Conservation (phyloP, 352 stramenopile genomes). For the Phytophthora sojae region DNA sequence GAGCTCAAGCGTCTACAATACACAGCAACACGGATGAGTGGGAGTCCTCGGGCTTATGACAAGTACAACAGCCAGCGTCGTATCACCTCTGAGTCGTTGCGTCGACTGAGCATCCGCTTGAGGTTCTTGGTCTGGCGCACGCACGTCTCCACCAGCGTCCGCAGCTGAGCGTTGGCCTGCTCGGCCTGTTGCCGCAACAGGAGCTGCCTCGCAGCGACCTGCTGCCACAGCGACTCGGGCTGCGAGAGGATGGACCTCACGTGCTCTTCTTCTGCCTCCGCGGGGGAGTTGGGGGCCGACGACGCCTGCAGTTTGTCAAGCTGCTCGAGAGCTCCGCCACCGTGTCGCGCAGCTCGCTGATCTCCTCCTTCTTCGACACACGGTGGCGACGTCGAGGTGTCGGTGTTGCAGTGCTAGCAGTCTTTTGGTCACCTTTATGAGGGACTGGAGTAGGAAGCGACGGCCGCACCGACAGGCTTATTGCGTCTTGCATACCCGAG, state of each 20-base stretch:
- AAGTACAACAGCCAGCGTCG: neutral
- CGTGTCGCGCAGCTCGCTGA: conserved; percentile 32
- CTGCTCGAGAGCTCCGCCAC: conserved; percentile 30
- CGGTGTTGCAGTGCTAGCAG: neutral
- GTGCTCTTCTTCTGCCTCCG: conserved; percentile 8
- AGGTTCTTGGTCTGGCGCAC: conserved; percentile 48
- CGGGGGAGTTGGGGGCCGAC: conserved; percentile 19
- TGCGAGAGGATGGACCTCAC: conserved; percentile 19
- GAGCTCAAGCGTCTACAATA: conserved; percentile 29
- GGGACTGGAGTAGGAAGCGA: neutral
- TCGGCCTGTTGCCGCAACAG: conserved; percentile 26
- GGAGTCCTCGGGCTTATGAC: neutral
- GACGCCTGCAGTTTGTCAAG: conserved; percentile 30
- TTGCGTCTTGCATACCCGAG: conserved; percentile 2
- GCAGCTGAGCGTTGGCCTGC: conserved; percentile 25
- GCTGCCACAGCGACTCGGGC: conserved; percentile 34
- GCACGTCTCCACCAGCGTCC: conserved; percentile 14
- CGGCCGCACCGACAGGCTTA: conserved; percentile 6
- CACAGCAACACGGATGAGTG: no score
- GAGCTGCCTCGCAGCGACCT: conserved; percentile 33
- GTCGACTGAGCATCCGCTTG: conserved; percentile 41
- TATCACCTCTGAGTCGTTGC: conserved; percentile 29
- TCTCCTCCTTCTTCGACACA: conserved; percentile 40
- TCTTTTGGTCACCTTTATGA: neutral
- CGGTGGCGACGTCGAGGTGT: conserved; percentile 9